Conservation (phyloP, 208 protist genomes). For the Leishmania aethiopica region DNA sequence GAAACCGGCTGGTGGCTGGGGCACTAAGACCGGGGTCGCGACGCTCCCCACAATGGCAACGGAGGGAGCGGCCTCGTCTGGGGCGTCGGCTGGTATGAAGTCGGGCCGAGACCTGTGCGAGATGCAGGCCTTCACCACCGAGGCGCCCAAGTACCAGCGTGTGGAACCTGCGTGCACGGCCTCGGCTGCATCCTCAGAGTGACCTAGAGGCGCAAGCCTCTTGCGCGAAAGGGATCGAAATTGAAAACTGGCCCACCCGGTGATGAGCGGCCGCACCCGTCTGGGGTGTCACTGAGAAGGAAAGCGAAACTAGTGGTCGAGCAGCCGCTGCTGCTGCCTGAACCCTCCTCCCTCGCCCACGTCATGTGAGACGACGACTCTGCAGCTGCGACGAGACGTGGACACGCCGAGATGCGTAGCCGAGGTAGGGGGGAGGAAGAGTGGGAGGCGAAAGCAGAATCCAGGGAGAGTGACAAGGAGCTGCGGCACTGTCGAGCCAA, state of each 20-base stretch:
- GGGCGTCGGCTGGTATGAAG: neutral
- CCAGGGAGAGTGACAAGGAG: neutral
- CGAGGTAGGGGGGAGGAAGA: neutral
- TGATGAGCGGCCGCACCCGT: neutral
- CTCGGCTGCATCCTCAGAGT: neutral
- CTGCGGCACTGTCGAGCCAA: neutral
- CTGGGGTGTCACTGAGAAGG: neutral
- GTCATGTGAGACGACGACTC: neutral
- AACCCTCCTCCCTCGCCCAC: neutral
- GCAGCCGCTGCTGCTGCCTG: neutral
- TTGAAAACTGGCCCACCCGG: no score
- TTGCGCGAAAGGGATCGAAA: neutral
- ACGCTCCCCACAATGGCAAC: neutral
- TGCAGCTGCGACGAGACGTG: neutral
- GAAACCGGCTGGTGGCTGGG: slow-evolving; percentile 16
- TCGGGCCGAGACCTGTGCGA: neutral
- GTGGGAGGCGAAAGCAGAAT: neutral
- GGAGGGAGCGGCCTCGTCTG: neutral
- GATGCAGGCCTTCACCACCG: neutral
- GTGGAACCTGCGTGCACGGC: neutral
- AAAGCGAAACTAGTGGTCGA: neutral
- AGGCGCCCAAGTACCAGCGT: neutral
- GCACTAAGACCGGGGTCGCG: neutral
- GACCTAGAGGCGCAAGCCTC: neutral
- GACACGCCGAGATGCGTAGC: neutral